These are phyloP conservation scores for Exophiala phaeomuriformis DNA, from an alignment of 2,329 filamentous ascomycete genomes.

Conservation along the genomic window DNA sequence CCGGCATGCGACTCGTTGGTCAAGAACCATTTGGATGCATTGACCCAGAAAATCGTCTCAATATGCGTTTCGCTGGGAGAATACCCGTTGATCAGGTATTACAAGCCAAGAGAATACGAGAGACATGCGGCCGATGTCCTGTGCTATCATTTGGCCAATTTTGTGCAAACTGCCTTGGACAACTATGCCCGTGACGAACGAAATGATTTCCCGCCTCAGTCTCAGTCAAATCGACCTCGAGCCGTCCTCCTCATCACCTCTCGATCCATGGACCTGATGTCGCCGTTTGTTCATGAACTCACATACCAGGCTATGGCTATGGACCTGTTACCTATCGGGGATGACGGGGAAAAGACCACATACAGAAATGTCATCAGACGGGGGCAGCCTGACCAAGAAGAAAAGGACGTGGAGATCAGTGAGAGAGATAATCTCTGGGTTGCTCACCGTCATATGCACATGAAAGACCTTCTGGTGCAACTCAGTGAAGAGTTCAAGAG, in stretches of 20 bases:
- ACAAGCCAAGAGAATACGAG: constrained; percentile 60
- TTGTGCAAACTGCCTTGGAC: constrained; percentile 87
- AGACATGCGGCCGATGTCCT: constrained; percentile 82
- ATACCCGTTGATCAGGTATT: constrained; percentile 88
- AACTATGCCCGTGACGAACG: constrained; percentile 72
- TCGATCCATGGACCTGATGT: constrained; percentile 82
- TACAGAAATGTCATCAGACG: constrained; percentile 76
- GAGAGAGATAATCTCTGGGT: constrained; percentile 95
- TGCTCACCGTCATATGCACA: constrained; percentile 86
- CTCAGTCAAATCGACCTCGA: constrained; percentile 60
- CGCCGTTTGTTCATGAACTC: constrained; percentile 88
- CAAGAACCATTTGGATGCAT: constrained; percentile 68
- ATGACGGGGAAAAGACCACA: constrained; percentile 73
- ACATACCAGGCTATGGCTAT: constrained; percentile 98
- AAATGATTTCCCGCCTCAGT: constrained; percentile 73
- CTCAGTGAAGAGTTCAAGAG: constrained; percentile 86
- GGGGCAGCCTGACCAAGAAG: constrained; percentile 60
- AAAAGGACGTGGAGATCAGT: constrained; percentile 83
- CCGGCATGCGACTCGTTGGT: constrained; percentile 81
- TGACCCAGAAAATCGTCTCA: constrained; percentile 84
- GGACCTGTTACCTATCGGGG: constrained; percentile 80
- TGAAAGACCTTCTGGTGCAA: constrained; percentile 96
- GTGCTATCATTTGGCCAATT: constrained; percentile 78
- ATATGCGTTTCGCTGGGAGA: constrained; percentile 90
- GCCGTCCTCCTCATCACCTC: constrained; percentile 82